Base-by-base conservation (phyloP, 805 yeast species). In the Candida tallmaniae region DNA sequence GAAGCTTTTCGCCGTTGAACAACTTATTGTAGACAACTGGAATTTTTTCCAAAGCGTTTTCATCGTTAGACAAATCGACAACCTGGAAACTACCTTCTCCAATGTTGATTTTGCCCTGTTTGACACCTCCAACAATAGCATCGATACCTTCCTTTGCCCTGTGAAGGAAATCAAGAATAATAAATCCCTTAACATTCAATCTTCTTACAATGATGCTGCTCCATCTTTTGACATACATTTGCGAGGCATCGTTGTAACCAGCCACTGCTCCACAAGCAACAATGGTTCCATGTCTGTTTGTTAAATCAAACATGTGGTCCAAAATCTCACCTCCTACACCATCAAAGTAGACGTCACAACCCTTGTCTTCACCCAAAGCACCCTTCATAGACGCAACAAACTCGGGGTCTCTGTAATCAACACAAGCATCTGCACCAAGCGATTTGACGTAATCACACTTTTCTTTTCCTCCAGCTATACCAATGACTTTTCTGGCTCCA, bases 401-500 rank as follows among this genome's bases (percentile, higher is more conserved):
- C 29, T 51, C 50, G 2, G 54, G 44, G 30, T 69, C 69, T 35
- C 68, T 70, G 61, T 80, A 79, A 52, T 78, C 78, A 31, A 76
- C 64, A 36, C 69, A 56, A 27, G 64, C 69, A 43, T 73, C 76
- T 6, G 74, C 73, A 41, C 80, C 78, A 31, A 78, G 50, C 1
- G 74, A 54, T 50, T 74, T 73, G 21, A 80, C 78, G 49, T 52
- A 73, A 40, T 67, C 59, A 38, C 72, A 61, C 52, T 80, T 80
- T 22, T 65, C 78, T 4, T 53, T 48, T 9, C 59, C 57, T 27
- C 61, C 60, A 17, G 63, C 50, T 34, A 58, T 55, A 25, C 62
- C 61, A 42, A 58, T 48, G 18, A 58, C 61, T 33, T 47, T 53
- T 25, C 47, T 40, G 17, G 50, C 49, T 23, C 53, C 52, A 36